A percentile compares a stretch with the other conserved stretches of the same genome.
Conservation (phyloP, 148 eudicot species). For the Rhododendron henanense region DNA sequence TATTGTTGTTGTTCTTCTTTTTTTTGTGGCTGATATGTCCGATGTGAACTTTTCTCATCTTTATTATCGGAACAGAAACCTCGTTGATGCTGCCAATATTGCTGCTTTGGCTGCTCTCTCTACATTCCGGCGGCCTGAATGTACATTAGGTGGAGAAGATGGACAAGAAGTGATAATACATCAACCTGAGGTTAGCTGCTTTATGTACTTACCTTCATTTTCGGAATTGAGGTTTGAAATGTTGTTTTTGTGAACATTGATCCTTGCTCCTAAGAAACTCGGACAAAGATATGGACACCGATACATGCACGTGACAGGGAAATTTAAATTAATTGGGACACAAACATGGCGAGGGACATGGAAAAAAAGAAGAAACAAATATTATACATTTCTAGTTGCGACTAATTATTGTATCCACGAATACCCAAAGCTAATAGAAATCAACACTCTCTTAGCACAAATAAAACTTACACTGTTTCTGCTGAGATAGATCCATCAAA, state of each 20-base stretch:
- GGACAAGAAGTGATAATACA: conserved; percentile 72
- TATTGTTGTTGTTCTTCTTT: neutral
- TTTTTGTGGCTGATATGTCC: neutral
- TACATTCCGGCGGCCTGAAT: conserved; percentile 88
- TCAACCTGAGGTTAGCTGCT: conserved; percentile 55
- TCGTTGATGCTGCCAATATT: conserved; percentile 96
- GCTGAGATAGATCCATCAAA: neutral
- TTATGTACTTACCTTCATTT: neutral
- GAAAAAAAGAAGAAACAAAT: neutral
- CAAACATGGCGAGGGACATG: neutral
- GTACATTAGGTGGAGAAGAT: conserved; percentile 75
- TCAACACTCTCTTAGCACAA: neutral
- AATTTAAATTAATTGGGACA: neutral
- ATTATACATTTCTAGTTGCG: neutral
- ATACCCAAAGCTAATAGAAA: neutral
- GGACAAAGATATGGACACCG: neutral
- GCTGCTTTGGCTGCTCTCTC: conserved; percentile 92
- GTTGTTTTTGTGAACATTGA: neutral
- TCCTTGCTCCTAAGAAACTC: neutral
- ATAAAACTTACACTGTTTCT: neutral
- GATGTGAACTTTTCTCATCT: neutral
- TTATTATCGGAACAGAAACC: conserved; percentile 50
- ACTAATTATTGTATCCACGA: neutral
- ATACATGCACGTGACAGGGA: neutral
- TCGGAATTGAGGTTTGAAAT: neutral